These are phyloP conservation scores for Penicillium manginii DNA, from an alignment of 495 filamentous ascomycete species.

Conservation along the genomic window DNA sequence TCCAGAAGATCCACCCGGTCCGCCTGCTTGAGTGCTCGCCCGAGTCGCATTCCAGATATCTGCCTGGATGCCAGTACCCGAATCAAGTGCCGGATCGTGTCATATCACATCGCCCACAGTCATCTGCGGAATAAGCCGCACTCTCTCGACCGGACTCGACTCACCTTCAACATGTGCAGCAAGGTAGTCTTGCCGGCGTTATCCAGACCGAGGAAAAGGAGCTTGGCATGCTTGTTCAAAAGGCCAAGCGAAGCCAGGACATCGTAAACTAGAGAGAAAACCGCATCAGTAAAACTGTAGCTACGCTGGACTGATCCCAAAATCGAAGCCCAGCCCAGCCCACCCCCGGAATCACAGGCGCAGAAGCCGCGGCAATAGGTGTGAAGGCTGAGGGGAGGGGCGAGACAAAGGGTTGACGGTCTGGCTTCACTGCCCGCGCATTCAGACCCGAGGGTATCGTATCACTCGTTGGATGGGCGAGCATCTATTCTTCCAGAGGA, in stretches of 20 bases:
- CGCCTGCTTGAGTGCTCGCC: no score
- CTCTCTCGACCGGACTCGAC: slow-evolving; percentile 23
- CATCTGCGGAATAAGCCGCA: slow-evolving; percentile 5
- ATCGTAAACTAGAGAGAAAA: slow-evolving; percentile 76
- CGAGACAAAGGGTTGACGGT: background rate
- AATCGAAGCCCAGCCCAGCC: background rate
- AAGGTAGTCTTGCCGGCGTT: slow-evolving; percentile 98
- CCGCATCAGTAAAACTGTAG: slow-evolving; percentile 15
- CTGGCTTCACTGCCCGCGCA: background rate
- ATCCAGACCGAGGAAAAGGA: slow-evolving; percentile 92
- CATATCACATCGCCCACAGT: background rate
- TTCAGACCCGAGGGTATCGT: background rate
- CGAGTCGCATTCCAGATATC: no score
- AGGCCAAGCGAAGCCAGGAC: slow-evolving; percentile 87
- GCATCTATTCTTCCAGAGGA: background rate
- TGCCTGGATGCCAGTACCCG: background rate
- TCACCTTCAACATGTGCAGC: slow-evolving; percentile 89
- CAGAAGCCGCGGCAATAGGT: slow-evolving; percentile 17
- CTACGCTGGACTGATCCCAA: background rate
- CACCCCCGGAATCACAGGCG: slow-evolving; percentile 17
- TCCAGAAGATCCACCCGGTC: no score
- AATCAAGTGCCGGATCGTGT: background rate
- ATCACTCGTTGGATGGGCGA: background rate
- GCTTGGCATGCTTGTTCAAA: slow-evolving; percentile 94
- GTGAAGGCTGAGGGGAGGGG: background rate